Conservation (phyloP, 1,284 basidiomycete species). For the Meira miltonrushii region DNA sequence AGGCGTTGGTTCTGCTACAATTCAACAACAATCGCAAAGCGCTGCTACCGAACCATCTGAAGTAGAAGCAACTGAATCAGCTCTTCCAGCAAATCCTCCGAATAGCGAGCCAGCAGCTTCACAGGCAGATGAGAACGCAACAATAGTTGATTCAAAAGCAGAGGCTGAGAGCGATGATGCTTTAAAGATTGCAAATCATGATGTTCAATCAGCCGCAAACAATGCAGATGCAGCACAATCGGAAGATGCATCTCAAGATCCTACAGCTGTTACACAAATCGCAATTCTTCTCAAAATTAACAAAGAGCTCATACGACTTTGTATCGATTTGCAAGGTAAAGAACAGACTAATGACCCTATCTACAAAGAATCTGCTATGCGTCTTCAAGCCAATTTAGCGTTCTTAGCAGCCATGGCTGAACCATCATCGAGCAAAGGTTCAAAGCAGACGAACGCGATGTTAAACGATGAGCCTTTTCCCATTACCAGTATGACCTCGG, state of each 20-base stretch:
- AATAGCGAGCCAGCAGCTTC: background rate
- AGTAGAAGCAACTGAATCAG: too few relatives aligned
- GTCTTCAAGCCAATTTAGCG: slow-evolving; percentile 30
- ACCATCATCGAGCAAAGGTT: slow-evolving; percentile 11
- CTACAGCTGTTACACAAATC: slow-evolving; percentile 8
- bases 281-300: slow-evolving; percentile 37
- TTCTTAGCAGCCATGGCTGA: slow-evolving; percentile 35
- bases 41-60: too few relatives aligned
- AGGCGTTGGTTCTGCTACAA: too few relatives aligned
- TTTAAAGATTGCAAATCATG: background rate
- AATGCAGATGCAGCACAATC: background rate
- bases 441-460: slow-evolving; percentile 2
- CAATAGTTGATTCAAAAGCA: background rate
- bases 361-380: slow-evolving; percentile 28
- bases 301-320: slow-evolving; percentile 43
- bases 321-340: slow-evolving; percentile 27
- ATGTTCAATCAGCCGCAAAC: background rate
- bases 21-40: too few relatives aligned
- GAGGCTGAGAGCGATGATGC: background rate
- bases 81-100: too few relatives aligned
- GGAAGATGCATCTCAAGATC: background rate
- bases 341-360: slow-evolving; percentile 21
- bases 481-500: slow-evolving; percentile 24
- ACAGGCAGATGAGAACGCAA: background rate
- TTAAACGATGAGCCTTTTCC: slow-evolving; percentile 18